A percentile compares a stretch with the other conserved stretches of the same genome.
Conservation (phyloP, 495 filamentous ascomycete species). For the Hypoxylon perforatum region DNA sequence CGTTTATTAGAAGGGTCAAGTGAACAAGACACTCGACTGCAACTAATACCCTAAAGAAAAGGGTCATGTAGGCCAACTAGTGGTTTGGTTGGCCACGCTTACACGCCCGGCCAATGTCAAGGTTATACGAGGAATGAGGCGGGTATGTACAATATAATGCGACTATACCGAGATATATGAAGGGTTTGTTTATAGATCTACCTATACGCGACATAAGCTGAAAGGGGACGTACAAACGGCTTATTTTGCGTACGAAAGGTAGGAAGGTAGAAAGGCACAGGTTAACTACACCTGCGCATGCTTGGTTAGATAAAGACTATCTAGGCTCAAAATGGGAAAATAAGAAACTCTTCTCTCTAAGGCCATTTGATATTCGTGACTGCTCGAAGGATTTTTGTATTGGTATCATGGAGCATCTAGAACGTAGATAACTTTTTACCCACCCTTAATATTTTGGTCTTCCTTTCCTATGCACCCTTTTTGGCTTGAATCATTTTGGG, state of each 20-base stretch:
- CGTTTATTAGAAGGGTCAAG: too few relatives aligned
- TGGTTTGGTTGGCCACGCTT: too few relatives aligned
- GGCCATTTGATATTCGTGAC: background rate
- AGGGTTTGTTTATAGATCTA: too few relatives aligned
- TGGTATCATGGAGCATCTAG: slow-evolving; percentile 20
- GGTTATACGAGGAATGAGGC: background rate
- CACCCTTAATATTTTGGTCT: background rate
- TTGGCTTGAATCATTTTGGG: background rate
- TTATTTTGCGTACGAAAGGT: background rate
- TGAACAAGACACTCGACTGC: too few relatives aligned
- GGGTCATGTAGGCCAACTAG: too few relatives aligned
- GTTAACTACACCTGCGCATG: background rate
- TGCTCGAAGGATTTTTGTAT: background rate
- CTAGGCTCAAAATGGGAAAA: slow-evolving; percentile 2
- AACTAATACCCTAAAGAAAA: too few relatives aligned
- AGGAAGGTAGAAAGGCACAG: background rate
- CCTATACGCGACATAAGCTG: background rate
- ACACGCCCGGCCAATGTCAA: too few relatives aligned
- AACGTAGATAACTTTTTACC: slow-evolving; percentile 2
- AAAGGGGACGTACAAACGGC: background rate
- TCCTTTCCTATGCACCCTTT: background rate
- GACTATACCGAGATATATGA: slow-evolving; percentile 13
- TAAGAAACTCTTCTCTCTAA: slow-evolving; percentile 31
- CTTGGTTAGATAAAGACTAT: slow-evolving; percentile 1
- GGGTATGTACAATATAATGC: slow-evolving; percentile 19